phyloP scores from a whole-genome alignment of 2,329 filamentous ascomycete genomes.

The Xylariaceae sp. region DNA sequence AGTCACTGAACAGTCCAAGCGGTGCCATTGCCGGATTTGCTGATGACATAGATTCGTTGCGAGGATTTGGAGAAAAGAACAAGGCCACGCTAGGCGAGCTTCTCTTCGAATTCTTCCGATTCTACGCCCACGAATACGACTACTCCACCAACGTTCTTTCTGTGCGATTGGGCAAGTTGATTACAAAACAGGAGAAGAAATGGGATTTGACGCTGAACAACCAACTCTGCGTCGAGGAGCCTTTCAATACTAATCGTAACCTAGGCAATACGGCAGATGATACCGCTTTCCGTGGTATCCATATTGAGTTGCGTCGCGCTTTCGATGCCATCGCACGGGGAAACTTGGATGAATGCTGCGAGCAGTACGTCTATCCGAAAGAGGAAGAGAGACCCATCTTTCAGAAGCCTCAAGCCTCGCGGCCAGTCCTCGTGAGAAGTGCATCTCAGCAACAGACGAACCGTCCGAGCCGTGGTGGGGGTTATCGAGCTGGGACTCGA shows the following conservation, averaged over 20 bases:
- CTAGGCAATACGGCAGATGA: constrained; percentile 95
- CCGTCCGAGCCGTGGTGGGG: constrained; percentile 41
- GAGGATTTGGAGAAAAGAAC: constrained; percentile 71
- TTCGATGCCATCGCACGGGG: constrained; percentile 76
- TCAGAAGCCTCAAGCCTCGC: constrained; percentile 52
- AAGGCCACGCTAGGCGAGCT: constrained; percentile 77
- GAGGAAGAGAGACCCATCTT: constrained; percentile 62
- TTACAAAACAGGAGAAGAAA: constrained; percentile 79
- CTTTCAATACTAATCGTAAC: constrained; percentile 85
- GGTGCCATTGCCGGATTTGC: constrained; percentile 73
- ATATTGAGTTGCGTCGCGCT: constrained; percentile 81
- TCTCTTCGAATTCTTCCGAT: constrained; percentile 93
- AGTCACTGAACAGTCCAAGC: constrained; percentile 55
- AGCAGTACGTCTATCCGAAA: constrained; percentile 81
- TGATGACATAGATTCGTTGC: constrained; percentile 72
- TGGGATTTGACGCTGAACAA: constrained; percentile 81
- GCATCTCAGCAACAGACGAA: constrained; percentile 54
- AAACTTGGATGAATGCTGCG: constrained; percentile 77
- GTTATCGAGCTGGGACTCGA: constrained; percentile 45
- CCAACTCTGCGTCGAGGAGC: constrained; percentile 89
- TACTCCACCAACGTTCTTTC: constrained; percentile 82
- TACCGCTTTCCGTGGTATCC: constrained; percentile 85
- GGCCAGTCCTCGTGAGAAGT: constrained; percentile 54
- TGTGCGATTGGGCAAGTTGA: constrained; percentile 70
- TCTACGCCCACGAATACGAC: constrained; percentile 89